Conservation (phyloP, 441 rosid species). For the Pelargonium fulgidum region DNA sequence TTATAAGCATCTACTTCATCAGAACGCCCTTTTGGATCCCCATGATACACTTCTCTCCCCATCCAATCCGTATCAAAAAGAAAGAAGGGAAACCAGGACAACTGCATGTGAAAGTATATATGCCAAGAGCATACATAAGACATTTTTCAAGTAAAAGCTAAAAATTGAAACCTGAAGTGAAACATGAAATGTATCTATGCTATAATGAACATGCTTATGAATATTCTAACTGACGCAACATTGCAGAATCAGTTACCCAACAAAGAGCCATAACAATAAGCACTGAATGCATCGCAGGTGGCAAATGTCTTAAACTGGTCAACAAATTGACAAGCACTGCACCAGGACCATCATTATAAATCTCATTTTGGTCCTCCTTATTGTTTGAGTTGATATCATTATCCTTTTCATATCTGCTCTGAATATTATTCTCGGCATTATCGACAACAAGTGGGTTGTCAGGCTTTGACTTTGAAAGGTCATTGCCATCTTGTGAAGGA, state of each 20-base stretch:
- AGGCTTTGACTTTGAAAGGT: slow-evolving; percentile 38
- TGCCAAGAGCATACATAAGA: slow-evolving; percentile 12
- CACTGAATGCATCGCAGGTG: slow-evolving; percentile 88
- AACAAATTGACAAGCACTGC: slow-evolving; percentile 80
- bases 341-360: slow-evolving; percentile 69
- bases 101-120: slow-evolving; percentile 39
- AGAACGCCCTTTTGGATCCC: slow-evolving; percentile 70
- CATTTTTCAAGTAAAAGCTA: neutral
- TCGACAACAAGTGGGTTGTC: slow-evolving; percentile 24
- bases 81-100: slow-evolving; percentile 97
- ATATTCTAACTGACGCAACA: slow-evolving; percentile 4
- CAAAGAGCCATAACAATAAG: slow-evolving; percentile 89
- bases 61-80: slow-evolving; percentile 98
- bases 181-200: no score
- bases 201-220: neutral
- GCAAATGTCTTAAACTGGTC: slow-evolving; percentile 91
- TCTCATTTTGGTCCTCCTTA: slow-evolving; percentile 39
- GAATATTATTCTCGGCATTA: slow-evolving; percentile 32
- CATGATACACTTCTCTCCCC: slow-evolving; percentile 97
- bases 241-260: slow-evolving; percentile 54
- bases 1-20: slow-evolving; percentile 52
- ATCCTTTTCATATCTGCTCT: slow-evolving; percentile 32
- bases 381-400: slow-evolving; percentile 32
- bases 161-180: slow-evolving; percentile 5
- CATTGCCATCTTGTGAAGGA: slow-evolving; percentile 38